Conservation (phyloP, 352 stramenopile genomes). For the Phytophthora multivora region DNA sequence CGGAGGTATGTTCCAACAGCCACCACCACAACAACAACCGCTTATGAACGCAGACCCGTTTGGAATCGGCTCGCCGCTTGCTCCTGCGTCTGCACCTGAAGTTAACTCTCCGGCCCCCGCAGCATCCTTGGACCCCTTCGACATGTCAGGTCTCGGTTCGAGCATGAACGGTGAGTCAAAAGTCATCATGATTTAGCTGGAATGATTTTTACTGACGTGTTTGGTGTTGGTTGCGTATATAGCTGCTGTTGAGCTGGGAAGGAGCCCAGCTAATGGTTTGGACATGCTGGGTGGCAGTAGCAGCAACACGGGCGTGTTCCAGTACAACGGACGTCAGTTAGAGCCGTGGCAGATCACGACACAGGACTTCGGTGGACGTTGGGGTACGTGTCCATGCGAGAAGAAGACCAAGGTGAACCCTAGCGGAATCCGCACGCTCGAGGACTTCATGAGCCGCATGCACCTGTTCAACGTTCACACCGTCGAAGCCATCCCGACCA, state of each 20-base stretch:
- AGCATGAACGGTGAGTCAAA: slow-evolving; percentile 68
- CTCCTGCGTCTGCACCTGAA: slow-evolving; percentile 31
- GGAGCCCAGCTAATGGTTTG: slow-evolving; percentile 33
- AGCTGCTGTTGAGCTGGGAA: slow-evolving; percentile 53
- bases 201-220: slow-evolving; percentile 3
- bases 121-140: slow-evolving; percentile 70
- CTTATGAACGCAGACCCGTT: slow-evolving; percentile 64
- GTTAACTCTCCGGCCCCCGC: slow-evolving; percentile 34
- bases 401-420: slow-evolving; percentile 87
- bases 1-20: slow-evolving; percentile 39
- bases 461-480: slow-evolving; percentile 81
- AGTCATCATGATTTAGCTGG: not conserved
- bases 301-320: slow-evolving; percentile 49
- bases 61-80: slow-evolving; percentile 51
- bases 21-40: slow-evolving; percentile 38
- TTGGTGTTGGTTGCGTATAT: slow-evolving; percentile 16
- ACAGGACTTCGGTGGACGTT: slow-evolving; percentile 85
- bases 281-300: slow-evolving; percentile 41
- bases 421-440: slow-evolving; percentile 77
- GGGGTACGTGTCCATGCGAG: slow-evolving; percentile 82
- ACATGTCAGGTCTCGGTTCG: slow-evolving; percentile 67
- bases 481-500: slow-evolving; percentile 83
- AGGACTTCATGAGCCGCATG: slow-evolving; percentile 85
- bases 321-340: slow-evolving; percentile 80
- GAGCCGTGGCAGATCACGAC: slow-evolving; percentile 89